Evolutionary conservation across 2,329 filamentous ascomycete species (phyloP).

Genomic region (Stemphylium vesicarium): DNA sequence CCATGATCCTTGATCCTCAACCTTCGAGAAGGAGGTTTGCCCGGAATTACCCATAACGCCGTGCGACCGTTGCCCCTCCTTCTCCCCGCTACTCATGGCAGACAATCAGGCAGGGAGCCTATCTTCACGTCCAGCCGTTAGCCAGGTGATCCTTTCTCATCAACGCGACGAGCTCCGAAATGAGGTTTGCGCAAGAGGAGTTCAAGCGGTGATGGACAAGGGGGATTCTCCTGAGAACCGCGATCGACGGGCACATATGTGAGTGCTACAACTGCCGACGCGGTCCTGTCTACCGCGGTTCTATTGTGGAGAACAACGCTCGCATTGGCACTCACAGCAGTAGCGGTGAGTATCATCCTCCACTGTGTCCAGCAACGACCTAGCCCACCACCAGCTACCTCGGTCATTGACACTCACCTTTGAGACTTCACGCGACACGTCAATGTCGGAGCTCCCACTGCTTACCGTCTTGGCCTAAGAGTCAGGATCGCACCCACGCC

Average conservation of each 20-base stretch:
- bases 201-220: conserved; percentile 2
- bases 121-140: conserved; percentile 10
- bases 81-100: conserved; percentile 13
- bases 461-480: conserved; percentile 12
- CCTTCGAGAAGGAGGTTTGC: conserved; percentile 33
- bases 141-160: conserved; percentile 16
- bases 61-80: conserved; percentile 23
- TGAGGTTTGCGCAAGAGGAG: conserved; percentile 7
- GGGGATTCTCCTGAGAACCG: conserved; percentile 1
- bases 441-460: conserved; percentile 23
- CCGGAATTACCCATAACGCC: conserved; percentile 24
- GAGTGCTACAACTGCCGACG: conserved; percentile 9
- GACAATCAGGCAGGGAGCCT: conserved; percentile 13
- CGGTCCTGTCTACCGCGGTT: conserved; percentile 10
- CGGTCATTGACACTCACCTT: conserved; percentile 9
- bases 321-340: conserved; percentile 11
- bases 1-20: conserved; percentile 24
- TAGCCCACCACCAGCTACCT: not conserved
- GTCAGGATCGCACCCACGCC: conserved; percentile 10
- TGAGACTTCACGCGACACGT: conserved; percentile 20
- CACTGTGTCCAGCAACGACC: not conserved
- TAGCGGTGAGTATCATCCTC: conserved; percentile 15
- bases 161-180: conserved; percentile 6
- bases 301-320: conserved; percentile 17
- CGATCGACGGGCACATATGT: conserved; percentile 10